Evolutionary conservation across 306 rosid species (phyloP), one percentile per base, ranked within the genome.

Genomic region (Delonix regia): DNA sequence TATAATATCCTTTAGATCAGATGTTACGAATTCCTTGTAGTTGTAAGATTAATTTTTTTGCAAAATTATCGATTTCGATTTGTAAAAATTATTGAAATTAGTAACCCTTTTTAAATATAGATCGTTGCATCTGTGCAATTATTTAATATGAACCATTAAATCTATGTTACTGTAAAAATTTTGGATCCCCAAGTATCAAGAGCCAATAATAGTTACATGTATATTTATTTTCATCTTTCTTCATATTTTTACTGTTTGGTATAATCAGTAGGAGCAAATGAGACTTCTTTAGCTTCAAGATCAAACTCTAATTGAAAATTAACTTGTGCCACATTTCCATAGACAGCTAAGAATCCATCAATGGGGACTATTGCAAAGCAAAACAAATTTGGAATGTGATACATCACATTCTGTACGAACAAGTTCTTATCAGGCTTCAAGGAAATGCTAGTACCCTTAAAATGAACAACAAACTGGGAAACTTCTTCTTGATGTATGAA

Each of bases 231-330:
- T n/a, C n/a, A n/a, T n/a, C n/a, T n/a, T n/a, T n/a, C n/a, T n/a
- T 30, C 1, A 30, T 30, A 30, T 30, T 44, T 44, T 15, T n/a
- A 52, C 25, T 19, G 24, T 9, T 1, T 57, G 1, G 22, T 6
- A 61, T 22, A 61, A 61, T 61, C 67, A 2, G 67, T 19, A 15
- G 67, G 67, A 61, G 67, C 67, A 61, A 61, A 61, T 8, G 67
- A 61, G 6, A 61, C 42, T 6, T 2, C 5, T 15, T 6, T 0
- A 1, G 10, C 42, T 1, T 13, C 0, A 30, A 61, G 39, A 61
- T 61, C 67, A 7, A 13, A 61, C 42, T 30, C 67, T 0, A 61
- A 22, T 6, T 61, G 22, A 61, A 61, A 61, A 30, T 61, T 61
- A 61, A 61, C 2, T 2, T 28, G 66, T 0, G 66, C 66, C 38